These are phyloP conservation scores for Rhinocladiella mackenziei DNA, from an alignment of 2,329 filamentous ascomycete species.

Conservation along the genomic window DNA sequence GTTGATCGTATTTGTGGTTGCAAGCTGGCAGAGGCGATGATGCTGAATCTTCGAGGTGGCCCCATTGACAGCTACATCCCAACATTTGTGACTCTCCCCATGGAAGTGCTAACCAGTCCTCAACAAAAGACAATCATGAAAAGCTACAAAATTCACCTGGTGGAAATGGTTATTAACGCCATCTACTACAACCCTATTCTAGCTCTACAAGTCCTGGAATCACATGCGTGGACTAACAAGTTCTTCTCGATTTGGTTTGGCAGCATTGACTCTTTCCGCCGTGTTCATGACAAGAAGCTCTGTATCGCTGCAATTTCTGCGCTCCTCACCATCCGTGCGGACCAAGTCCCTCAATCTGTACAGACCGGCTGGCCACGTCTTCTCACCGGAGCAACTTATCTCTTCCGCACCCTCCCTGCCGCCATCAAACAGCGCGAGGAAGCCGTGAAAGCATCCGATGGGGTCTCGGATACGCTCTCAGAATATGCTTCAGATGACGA, in stretches of 20 bases:
- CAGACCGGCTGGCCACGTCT: conserved; percentile 93
- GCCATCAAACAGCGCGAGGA: conserved; percentile 91
- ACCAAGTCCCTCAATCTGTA: conserved; percentile 85
- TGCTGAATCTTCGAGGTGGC: conserved; percentile 86
- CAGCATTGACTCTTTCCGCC: conserved; percentile 85
- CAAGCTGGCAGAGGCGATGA: conserved; percentile 94
- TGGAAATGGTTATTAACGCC: conserved; percentile 98
- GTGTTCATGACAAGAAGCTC: conserved; percentile 98
- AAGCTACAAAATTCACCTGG: conserved; percentile 89
- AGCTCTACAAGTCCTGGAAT: conserved; percentile 80
- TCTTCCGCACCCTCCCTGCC: conserved; percentile 86
- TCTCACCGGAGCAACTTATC: conserved; percentile 77
- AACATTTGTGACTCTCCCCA: conserved; percentile 83
- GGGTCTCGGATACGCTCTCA: conserved; percentile 61
- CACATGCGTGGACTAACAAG: conserved; percentile 92
- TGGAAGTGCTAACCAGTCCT: conserved; percentile 70
- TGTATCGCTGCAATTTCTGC: conserved; percentile 91
- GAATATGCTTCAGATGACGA: conserved; percentile 65
- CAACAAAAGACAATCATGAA: conserved; percentile 71
- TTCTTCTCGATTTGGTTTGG: conserved; percentile 99
- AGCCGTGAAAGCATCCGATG: conserved; percentile 64
- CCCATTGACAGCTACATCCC: conserved; percentile 78
- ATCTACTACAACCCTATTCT: conserved; percentile 95
- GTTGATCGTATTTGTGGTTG: conserved; percentile 96
- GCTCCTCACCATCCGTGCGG: conserved; percentile 71